Evolutionary conservation across 257 asterid genomes (phyloP), one percentile per base, ranked within the genome.

Genomic region (Handroanthus guayacan): DNA sequence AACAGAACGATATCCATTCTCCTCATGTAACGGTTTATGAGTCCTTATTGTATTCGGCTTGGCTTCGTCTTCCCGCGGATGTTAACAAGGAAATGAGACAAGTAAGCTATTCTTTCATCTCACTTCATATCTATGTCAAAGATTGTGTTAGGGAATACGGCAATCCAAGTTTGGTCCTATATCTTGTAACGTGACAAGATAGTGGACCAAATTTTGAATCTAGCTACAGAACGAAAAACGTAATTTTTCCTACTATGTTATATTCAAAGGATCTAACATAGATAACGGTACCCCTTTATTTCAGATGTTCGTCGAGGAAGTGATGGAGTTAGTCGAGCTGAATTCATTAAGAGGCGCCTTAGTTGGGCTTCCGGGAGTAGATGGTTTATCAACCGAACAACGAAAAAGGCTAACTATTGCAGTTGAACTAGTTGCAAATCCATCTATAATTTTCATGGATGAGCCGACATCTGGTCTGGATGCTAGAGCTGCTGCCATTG

Each of bases 231-330:
- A 25, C 31, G n/a, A n/a, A n/a, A n/a, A n/a, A n/a, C n/a, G n/a
- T n/a, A n/a, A n/a, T n/a, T n/a, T n/a, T n/a, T n/a, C n/a, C n/a
- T n/a, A n/a, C n/a, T n/a, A n/a, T n/a, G n/a, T n/a, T n/a, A n/a
- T 17, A 39, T 2, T 37, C 20, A 3, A 17, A 4, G 16, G 47
- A 16, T 8, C 14, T 51, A 13, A 63, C 8, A 5, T 63, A 60
- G 17, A 58, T 14, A 38, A 50, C 51, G 43, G 9, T 60, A 48
- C 37, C n/a, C 20, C 8, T 16, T 58, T 39, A 20, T 38, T 68
- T 50, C 85, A 89, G 95, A 86, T 89, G 95, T 89, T 87, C 74
- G 95, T 89, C 34, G 90, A 87, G 75, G 92, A 89, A 82, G 95
- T 89, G 82, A 89, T 89, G 92, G 92, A 87, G 77, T 78, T 89